Conservation (phyloP, 202 grass and related monocot species). For the Setaria viridis region DNA sequence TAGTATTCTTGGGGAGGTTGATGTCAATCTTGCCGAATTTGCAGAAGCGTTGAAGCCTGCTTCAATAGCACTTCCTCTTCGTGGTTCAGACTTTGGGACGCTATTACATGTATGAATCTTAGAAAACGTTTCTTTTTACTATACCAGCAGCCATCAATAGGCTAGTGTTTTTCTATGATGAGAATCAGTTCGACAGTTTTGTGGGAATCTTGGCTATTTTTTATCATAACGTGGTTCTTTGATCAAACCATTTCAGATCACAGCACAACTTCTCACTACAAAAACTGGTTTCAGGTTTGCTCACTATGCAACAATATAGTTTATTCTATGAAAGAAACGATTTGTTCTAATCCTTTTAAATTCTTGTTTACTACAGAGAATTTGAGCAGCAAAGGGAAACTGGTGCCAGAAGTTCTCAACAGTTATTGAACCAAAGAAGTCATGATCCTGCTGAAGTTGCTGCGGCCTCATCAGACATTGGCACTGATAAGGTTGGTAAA, state of each 20-base stretch:
- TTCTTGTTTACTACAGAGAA: constrained; percentile 67
- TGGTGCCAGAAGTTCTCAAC: constrained; percentile 68
- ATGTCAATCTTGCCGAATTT: constrained; percentile 96
- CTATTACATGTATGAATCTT: constrained; percentile 81
- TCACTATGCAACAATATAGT: constrained; percentile 24
- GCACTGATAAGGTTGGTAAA: constrained; percentile 79
- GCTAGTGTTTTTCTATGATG: constrained; percentile 1
- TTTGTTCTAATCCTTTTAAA: constrained; percentile 44
- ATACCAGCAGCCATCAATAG: constrained; percentile 3
- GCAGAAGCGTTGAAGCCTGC: constrained; percentile 88
- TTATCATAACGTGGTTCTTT: constrained; percentile 51
- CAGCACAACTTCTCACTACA: constrained; percentile 85
- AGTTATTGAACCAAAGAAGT: constrained; percentile 76
- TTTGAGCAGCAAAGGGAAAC: constrained; percentile 98
- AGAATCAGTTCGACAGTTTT: constrained; percentile 16
- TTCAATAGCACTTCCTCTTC: constrained; percentile 86
- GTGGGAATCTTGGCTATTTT: background rate
- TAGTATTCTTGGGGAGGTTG: constrained; percentile 91
- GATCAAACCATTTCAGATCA: constrained; percentile 68
- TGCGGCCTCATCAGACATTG: constrained; percentile 60
- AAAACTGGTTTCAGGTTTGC: constrained; percentile 99
- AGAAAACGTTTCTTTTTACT: constrained; percentile 28
- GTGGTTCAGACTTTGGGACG: constrained; percentile 80
- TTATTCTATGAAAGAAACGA: constrained; percentile 30
- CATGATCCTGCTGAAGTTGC: constrained; percentile 66